phyloP scores from a whole-genome alignment of 192 early-diverging fungal genomes.

The Lobosporangium transversale region DNA sequence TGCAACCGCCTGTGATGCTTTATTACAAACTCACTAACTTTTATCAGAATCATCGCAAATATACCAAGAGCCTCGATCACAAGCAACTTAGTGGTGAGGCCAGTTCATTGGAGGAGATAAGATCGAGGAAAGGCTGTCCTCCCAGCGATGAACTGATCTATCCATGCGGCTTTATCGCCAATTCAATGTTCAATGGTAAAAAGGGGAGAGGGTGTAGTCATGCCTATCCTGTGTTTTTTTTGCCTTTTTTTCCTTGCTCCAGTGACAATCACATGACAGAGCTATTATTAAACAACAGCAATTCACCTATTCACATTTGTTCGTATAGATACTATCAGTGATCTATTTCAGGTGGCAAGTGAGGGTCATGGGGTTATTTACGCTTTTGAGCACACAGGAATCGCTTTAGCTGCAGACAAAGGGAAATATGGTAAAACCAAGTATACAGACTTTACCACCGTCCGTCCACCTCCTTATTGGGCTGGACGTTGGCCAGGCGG shows the following conservation, averaged over 20 bases:
- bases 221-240: too few relatives aligned
- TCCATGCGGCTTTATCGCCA: slow-evolving; percentile 98
- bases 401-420: slow-evolving; percentile 89
- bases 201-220: too few relatives aligned
- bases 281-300: not conserved
- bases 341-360: not conserved
- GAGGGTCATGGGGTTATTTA: slow-evolving; percentile 55
- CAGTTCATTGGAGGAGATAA: slow-evolving; percentile 47
- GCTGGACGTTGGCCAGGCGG: slow-evolving; percentile 64
- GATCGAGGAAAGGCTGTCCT: slow-evolving; percentile 64
- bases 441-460: slow-evolving; percentile 61
- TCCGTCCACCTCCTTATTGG: slow-evolving; percentile 91
- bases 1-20: slow-evolving; percentile 86
- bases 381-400: slow-evolving; percentile 68
- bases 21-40: slow-evolving; percentile 97
- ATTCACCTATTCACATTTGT: not conserved
- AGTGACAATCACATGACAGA: too few relatives aligned
- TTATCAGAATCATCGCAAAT: slow-evolving; percentile 98
- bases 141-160: slow-evolving; percentile 70
- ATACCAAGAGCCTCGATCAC: slow-evolving; percentile 89
- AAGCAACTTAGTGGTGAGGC: slow-evolving; percentile 82
- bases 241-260: too few relatives aligned
- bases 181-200: slow-evolving; percentile 91
- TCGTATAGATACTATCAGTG: slow-evolving; percentile 44
- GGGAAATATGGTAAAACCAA: slow-evolving; percentile 67